A percentile compares a stretch with the other conserved stretches of the same genome.
These are phyloP conservation scores for Plicaturopsis crispa DNA, from an alignment of 768 basidiomycete genomes.

Conservation along the genomic window DNA sequence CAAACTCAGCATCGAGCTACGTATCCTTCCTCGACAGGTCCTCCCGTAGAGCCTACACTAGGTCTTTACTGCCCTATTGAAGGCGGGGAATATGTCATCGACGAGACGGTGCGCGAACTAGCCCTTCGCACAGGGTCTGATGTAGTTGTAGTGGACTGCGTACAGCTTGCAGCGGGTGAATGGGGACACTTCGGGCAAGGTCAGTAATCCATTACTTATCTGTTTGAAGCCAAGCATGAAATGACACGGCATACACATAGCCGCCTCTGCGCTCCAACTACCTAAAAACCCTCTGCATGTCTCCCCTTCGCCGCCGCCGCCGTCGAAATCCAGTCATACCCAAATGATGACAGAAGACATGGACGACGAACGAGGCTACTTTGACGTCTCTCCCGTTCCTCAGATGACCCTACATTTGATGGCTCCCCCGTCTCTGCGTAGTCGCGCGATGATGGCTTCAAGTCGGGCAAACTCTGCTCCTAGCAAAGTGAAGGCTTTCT, in stretches of 20 bases:
- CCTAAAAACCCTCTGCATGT: constrained; percentile 76
- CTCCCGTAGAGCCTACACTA: constrained; percentile 71
- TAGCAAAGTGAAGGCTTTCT: constrained; percentile 61
- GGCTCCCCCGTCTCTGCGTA: constrained; percentile 22
- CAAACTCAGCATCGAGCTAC: constrained; percentile 72
- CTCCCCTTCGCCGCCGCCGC: constrained; percentile 20
- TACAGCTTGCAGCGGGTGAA: constrained; percentile 83
- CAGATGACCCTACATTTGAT: constrained; percentile 43
- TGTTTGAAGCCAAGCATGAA: constrained; percentile 7
- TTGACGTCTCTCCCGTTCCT: constrained; percentile 24
- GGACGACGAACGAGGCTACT: constrained; percentile 39
- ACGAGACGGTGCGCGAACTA: constrained; percentile 71
- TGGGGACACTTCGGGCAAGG: constrained; percentile 82
- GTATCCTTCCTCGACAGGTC: constrained; percentile 44
- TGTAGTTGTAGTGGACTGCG: constrained; percentile 76
- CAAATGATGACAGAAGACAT: constrained; percentile 30
- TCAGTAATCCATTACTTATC: constrained; percentile 18
- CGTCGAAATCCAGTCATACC: constrained; percentile 12
- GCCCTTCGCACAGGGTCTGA: constrained; percentile 71
- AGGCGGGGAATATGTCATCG: constrained; percentile 79
- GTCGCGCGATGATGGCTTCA: constrained; percentile 28
- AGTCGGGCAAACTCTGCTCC: constrained; percentile 38
- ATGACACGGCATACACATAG: constrained; percentile 34
- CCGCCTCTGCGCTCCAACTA: constrained; percentile 60
- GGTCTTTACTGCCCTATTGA: constrained; percentile 82